Evolutionary conservation across 2,329 filamentous ascomycete genomes (phyloP).

Genomic region (Neofusicoccum umdonicola): DNA sequence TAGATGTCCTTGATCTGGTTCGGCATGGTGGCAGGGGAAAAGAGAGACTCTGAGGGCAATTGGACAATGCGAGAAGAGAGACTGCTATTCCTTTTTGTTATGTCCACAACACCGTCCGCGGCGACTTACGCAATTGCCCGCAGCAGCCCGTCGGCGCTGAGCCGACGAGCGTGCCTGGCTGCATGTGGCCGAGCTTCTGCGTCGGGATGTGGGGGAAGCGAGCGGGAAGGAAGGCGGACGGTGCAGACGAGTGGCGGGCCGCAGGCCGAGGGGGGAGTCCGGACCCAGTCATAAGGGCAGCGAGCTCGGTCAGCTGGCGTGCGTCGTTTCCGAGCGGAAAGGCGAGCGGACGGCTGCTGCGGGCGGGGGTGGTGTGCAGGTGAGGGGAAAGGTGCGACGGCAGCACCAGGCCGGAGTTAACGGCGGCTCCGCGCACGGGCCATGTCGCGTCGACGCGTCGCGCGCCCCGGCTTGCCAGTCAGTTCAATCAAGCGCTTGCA

Average conservation of each 20-base stretch:
- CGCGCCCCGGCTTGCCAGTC: neutral
- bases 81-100: neutral
- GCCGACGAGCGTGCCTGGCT: neutral
- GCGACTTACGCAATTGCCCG: conserved; percentile 6
- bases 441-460: neutral
- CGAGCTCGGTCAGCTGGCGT: neutral
- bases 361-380: neutral
- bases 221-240: neutral
- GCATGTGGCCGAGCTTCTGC: conserved; percentile 1
- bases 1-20: conserved; percentile 31
- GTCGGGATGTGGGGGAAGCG: conserved; percentile 9
- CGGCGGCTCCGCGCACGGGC: neutral
- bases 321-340: neutral
- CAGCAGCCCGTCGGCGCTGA: neutral
- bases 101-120: neutral
- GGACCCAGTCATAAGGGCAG: neutral
- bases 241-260: neutral
- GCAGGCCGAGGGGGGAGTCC: conserved; percentile 9
- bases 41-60: neutral
- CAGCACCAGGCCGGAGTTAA: neutral
- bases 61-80: neutral
- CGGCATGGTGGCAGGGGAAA: conserved; percentile 1
- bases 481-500: too few relatives aligned
- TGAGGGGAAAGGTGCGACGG: neutral
- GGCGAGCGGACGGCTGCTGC: neutral